phyloP scores from a whole-genome alignment of 345 rosid genomes.

The Hibiscus tridactylites region DNA sequence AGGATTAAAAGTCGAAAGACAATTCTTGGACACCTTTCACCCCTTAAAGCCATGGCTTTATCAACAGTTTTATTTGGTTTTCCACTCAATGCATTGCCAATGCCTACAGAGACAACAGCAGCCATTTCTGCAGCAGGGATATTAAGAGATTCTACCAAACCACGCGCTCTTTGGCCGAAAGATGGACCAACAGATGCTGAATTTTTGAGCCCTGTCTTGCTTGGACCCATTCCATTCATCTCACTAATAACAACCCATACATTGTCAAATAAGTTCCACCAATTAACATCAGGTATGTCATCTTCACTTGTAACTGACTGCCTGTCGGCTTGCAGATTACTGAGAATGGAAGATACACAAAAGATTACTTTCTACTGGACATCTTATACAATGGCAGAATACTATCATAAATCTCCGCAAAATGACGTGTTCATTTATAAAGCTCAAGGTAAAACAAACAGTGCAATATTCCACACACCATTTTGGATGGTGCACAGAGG shows the following conservation, averaged over 20 bases:
- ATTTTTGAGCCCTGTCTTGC: conserved; percentile 47
- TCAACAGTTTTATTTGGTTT: conserved; percentile 70
- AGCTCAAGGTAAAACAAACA: not conserved
- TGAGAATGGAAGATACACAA: conserved; percentile 15
- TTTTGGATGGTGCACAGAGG: not conserved
- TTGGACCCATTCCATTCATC: conserved; percentile 80
- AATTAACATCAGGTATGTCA: conserved; percentile 38
- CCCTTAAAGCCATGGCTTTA: conserved; percentile 92
- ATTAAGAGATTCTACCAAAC: conserved; percentile 86
- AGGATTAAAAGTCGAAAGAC: conserved; percentile 73
- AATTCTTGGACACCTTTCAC: conserved; percentile 87
- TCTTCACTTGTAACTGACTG: conserved; percentile 36
- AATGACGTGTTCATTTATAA: not conserved
- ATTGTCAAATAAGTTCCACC: conserved; percentile 90
- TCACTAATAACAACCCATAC: conserved; percentile 75
- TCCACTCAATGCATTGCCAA: conserved; percentile 82
- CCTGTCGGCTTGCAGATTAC: conserved; percentile 36
- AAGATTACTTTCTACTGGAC: not conserved
- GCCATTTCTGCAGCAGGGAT: conserved; percentile 99
- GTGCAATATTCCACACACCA: not conserved
- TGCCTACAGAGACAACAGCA: conserved; percentile 98
- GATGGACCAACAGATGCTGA: conserved; percentile 61
- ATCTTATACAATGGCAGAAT: not conserved
- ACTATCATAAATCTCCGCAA: not conserved
- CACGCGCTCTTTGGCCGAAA: conserved; percentile 93